Evolutionary conservation across 108 stramenopile genomes (phyloP), one percentile per base, ranked within the genome.

Genomic region (Seminavis robusta): DNA sequence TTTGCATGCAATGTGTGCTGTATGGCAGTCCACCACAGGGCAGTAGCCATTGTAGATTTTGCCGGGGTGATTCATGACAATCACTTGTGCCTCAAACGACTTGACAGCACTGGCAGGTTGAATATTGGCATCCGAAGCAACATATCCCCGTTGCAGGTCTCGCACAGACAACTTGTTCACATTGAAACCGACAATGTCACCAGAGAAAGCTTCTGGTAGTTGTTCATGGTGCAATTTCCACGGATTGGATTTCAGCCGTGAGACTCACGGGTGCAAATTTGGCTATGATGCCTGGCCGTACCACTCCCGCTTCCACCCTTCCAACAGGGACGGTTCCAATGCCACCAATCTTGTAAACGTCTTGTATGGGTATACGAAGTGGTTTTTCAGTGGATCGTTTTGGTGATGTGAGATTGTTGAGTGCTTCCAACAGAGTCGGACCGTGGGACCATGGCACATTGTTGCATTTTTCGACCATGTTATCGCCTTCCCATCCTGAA

Each of bases 161-260:
- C 90, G 86, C 41, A 94, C 86, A 41, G 87, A 81, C 19, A 92
- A 74, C 72, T 91, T 84, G 76, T 93, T 94, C 33, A 88, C 81
- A 71, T 97, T 90, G 86, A 97, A 97, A 33, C 95, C 93, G 47
- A 98, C 90, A 77, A 91, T 95, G 75, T 96, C 92, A 36, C 97
- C 97, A 41, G 94, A 85, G 34, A 61, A 11, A 24, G 95, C 97
- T 73, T 95, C 79, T 24, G 73, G 44, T 26, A 95, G 57, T 1
- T 69, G 51, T 81, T 94, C 85, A 72, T 94, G 94, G 73, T 96
- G 93, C 92, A 95, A n/a, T 94, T 76, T 98, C 95, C 30, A 98
- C 83, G 39, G 88, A 89, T 75, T 92, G 85, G 45, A 95, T 82
- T 58, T 92, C 89, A 28, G 92, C 83, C 23, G 56, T 28, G 9